phyloP scores from a whole-genome alignment of 352 stramenopile genomes.

The Phytopythium litorale region DNA sequence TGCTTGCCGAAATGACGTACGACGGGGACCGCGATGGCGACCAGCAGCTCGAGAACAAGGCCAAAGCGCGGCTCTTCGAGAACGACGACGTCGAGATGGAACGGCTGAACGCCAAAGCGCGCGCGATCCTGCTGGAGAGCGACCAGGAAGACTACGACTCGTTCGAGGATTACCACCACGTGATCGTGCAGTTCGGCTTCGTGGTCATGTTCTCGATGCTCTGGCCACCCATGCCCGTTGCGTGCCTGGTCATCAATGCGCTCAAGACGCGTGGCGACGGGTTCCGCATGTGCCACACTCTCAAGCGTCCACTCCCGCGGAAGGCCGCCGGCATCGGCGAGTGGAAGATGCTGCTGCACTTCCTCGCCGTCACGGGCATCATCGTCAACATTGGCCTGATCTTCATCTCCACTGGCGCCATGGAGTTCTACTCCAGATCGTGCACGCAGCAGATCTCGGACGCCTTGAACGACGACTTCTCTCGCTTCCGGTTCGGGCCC shows the following conservation, averaged over 20 bases:
- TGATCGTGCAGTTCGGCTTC: slow-evolving; percentile 82
- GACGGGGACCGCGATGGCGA: slow-evolving; percentile 26
- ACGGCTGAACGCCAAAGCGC: slow-evolving; percentile 59
- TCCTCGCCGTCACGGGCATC: slow-evolving; percentile 61
- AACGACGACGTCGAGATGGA: slow-evolving; percentile 63
- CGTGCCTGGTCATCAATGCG: slow-evolving; percentile 74
- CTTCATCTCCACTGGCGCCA: slow-evolving; percentile 73
- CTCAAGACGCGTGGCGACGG: slow-evolving; percentile 77
- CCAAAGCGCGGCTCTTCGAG: slow-evolving; percentile 63
- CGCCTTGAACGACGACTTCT: slow-evolving; percentile 53
- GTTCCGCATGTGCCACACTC: slow-evolving; percentile 68
- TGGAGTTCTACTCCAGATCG: slow-evolving; percentile 60
- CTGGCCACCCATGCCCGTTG: slow-evolving; percentile 75
- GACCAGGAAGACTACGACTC: slow-evolving; percentile 78
- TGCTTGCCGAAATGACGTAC: slow-evolving; percentile 65
- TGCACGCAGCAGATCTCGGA: slow-evolving; percentile 53
- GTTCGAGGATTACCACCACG: slow-evolving; percentile 79
- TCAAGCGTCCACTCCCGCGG: slow-evolving; percentile 67
- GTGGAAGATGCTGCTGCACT: slow-evolving; percentile 67
- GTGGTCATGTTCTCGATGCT: slow-evolving; percentile 87
- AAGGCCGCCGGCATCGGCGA: slow-evolving; percentile 72
- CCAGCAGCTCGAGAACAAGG: slow-evolving; percentile 50
- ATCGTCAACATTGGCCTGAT: slow-evolving; percentile 75
- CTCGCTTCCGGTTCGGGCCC: slow-evolving; percentile 64
- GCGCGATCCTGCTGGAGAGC: slow-evolving; percentile 71